Evolutionary conservation across 768 basidiomycete species (phyloP).

Genomic region (Tylopilus plumbeoviolaceoides): DNA sequence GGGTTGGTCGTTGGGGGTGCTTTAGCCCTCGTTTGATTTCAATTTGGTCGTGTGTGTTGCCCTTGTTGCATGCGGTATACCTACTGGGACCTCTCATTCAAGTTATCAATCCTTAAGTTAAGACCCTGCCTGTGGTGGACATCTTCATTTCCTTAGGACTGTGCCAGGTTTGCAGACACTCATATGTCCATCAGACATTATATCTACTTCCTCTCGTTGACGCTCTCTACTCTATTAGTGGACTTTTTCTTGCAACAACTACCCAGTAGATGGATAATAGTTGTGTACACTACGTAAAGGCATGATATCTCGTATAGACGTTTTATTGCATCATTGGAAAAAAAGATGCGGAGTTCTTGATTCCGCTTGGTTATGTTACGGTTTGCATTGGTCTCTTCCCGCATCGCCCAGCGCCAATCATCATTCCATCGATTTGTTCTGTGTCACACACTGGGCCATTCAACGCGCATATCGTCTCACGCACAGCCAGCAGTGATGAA

Average conservation of each 20-base stretch:
- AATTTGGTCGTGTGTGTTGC: conserved; percentile 2
- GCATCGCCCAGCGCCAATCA: background rate
- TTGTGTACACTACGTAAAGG: conserved; percentile 16
- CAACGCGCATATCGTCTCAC: conserved; percentile 15
- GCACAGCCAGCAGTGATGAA: conserved; percentile 36
- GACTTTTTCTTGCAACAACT: conserved; percentile 16
- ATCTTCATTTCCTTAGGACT: conserved; percentile 16
- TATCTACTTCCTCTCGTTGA: conserved; percentile 25
- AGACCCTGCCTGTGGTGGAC: conserved; percentile 10
- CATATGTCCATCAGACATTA: conserved; percentile 17
- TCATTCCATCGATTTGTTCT: background rate
- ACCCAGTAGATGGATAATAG: conserved; percentile 17
- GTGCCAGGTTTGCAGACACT: conserved; percentile 16
- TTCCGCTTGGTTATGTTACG: background rate
- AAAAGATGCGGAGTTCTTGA: background rate
- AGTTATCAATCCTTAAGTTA: background rate
- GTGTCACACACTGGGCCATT: background rate
- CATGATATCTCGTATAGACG: conserved; percentile 19
- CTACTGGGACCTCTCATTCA: conserved; percentile 5
- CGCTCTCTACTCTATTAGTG: conserved; percentile 22
- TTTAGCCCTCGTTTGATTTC: conserved; percentile 40
- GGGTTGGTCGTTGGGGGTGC: conserved; percentile 48
- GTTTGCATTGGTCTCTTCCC: background rate
- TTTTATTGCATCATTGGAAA: background rate
- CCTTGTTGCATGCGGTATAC: conserved; percentile 13